These are phyloP conservation scores for Saccharum officinarum DNA, from an alignment of 176 grass and related monocot genomes.

Conservation along the genomic window DNA sequence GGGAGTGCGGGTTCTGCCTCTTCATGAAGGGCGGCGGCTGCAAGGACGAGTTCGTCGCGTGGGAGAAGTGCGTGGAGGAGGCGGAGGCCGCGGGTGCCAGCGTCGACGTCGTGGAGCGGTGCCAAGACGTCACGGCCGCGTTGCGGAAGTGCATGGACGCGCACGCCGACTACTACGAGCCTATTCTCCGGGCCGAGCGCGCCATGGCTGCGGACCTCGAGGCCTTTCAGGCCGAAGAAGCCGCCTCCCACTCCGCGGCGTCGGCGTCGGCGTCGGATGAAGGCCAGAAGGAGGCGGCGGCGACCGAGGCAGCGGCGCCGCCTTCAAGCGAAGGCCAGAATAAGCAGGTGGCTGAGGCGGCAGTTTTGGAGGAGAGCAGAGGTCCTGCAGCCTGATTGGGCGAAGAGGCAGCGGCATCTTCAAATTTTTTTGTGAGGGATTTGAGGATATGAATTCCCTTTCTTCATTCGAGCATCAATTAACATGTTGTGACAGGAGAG, in stretches of 20 bases:
- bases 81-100: constrained; percentile 41
- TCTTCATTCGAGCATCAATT: constrained; percentile 10
- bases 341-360: background rate
- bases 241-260: background rate
- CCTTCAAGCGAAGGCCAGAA: background rate
- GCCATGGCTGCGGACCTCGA: constrained; percentile 52
- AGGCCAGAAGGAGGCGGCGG: background rate
- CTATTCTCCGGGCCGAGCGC: constrained; percentile 67
- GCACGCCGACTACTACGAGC: constrained; percentile 76
- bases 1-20: constrained; percentile 86
- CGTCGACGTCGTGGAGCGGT: constrained; percentile 69
- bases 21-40: constrained; percentile 99
- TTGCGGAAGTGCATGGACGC: constrained; percentile 87
- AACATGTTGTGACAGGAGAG: background rate
- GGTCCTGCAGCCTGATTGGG: constrained; percentile 1
- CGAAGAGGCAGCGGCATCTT: constrained; percentile 9
- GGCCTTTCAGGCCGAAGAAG: constrained; percentile 13
- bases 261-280: background rate
- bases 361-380: background rate
- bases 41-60: constrained; percentile 75
- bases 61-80: constrained; percentile 92
- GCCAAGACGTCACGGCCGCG: constrained; percentile 50
- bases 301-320: background rate
- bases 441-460: constrained; percentile 27
- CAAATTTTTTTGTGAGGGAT: constrained; percentile 26